These are phyloP conservation scores for Avicennia marina DNA, from an alignment of 257 asterid species.

Conservation along the genomic window DNA sequence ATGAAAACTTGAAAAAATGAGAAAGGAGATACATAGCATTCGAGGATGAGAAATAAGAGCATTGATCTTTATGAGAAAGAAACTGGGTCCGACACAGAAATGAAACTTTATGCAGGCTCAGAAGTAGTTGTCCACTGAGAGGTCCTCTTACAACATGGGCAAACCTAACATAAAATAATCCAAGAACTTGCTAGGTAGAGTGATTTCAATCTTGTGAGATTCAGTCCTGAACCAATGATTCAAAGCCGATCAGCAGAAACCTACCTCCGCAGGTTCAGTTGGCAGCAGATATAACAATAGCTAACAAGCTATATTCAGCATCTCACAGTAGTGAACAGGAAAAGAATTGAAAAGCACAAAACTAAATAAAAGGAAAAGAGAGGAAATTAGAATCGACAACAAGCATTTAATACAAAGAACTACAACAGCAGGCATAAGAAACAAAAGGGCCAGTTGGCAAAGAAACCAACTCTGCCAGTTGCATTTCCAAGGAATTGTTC, in stretches of 20 bases:
- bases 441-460: slow-evolving; percentile 8
- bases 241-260: neutral
- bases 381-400: neutral
- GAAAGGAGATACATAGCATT: neutral
- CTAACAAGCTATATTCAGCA: neutral
- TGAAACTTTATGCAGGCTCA: neutral
- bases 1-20: neutral
- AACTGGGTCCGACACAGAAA: neutral
- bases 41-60: neutral
- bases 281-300: neutral
- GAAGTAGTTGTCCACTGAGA: neutral
- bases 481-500: slow-evolving; percentile 10
- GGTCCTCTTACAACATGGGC: neutral
- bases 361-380: neutral
- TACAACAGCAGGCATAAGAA: neutral
- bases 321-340: neutral
- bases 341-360: neutral
- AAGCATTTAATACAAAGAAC: slow-evolving; percentile 8
- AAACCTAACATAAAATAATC: neutral
- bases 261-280: neutral
- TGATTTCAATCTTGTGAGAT: neutral
- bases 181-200: neutral
- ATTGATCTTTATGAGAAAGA: neutral
- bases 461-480: slow-evolving; percentile 13
- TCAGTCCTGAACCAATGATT: neutral